phyloP scores from a whole-genome alignment of 1,139 yeast species.

The Suhomyces bokatorum region DNA sequence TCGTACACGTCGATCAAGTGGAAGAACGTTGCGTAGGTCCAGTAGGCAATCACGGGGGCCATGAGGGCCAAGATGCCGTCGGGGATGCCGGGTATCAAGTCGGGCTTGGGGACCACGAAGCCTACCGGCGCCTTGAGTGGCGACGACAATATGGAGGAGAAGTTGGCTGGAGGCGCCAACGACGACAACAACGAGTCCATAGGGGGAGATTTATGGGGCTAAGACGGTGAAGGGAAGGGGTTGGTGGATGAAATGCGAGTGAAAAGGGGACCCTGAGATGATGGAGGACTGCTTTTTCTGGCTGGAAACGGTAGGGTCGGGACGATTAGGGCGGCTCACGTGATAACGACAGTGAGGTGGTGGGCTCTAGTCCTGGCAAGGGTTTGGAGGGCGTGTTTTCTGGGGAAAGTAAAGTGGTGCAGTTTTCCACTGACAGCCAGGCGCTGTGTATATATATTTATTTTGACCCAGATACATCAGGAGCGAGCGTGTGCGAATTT shows the following conservation, averaged over 20 bases:
- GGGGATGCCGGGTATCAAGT: slow-evolving; percentile 57
- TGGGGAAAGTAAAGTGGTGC: too few relatives aligned
- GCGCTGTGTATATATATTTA: too few relatives aligned
- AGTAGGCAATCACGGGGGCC: slow-evolving; percentile 79
- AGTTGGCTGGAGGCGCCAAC: slow-evolving; percentile 19
- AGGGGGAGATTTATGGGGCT: too few relatives aligned
- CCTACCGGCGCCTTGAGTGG: slow-evolving; percentile 14
- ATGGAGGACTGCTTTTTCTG: background rate
- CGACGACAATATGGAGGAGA: slow-evolving; percentile 19
- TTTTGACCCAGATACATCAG: too few relatives aligned
- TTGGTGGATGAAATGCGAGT: too few relatives aligned
- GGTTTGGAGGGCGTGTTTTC: too few relatives aligned
- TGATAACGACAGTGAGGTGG: background rate
- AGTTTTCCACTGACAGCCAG: too few relatives aligned
- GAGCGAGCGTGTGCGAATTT: too few relatives aligned
- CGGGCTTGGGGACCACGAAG: slow-evolving; percentile 27
- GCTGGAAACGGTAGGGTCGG: background rate
- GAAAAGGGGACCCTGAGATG: too few relatives aligned
- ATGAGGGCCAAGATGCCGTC: slow-evolving; percentile 75
- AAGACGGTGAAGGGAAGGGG: background rate
- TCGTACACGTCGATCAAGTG: slow-evolving; percentile 72
- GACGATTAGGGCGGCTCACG: too few relatives aligned
- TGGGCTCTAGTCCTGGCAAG: too few relatives aligned
- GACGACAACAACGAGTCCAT: slow-evolving; percentile 8
- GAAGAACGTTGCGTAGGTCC: slow-evolving; percentile 75